Evolutionary conservation across 2,329 filamentous ascomycete genomes (phyloP), one percentile per base, ranked within the genome.

Genomic region (Trichoderma sp.): DNA sequence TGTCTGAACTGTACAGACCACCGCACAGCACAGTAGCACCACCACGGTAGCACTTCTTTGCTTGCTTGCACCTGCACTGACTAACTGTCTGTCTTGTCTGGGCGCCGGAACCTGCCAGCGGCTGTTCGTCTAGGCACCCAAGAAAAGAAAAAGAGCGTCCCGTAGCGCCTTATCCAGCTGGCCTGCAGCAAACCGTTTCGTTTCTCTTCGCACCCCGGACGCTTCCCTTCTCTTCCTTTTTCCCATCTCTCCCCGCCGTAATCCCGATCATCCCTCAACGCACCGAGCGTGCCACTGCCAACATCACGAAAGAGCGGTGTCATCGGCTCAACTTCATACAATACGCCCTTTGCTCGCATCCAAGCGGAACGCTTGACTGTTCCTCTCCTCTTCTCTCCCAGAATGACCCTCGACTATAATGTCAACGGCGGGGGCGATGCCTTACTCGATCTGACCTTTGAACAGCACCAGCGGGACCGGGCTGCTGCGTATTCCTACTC

Each of bases 381-480:
- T 81, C 79, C 81, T 72, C 69, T 72, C 56, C 59, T 62, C 35
- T 41, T 80, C 80, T 81, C 79, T 79, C 75, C 80, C 83, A 86
- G 82, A 81, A 86, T 87, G 90, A 88, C 87, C 85, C 88, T 89
- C 86, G 89, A 91, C 82, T 92, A 90, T 86, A 88, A 88, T 84
- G 81, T 85, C 82, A 86, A 86, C 82, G 87, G 86, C 84, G 83
- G 84, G 82, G 88, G 87, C 84, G 89, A 92, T 83, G 89, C 87
- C 82, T 87, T 92, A 81, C 82, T 92, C 82, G 90, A 92, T 82
- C 86, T 92, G 81, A 88, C 85, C 80, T 92, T 88, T 85, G 89
- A 92, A 82, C 87, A 87, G 81, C 87, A 88, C 84, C 87, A 89
- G 79, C 87, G 88, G 82, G 90, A 89, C 81, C 86, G 88, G 78